Evolutionary conservation across 2,329 filamentous ascomycete genomes (phyloP).

Genomic region (Stachybotrys elegans): DNA sequence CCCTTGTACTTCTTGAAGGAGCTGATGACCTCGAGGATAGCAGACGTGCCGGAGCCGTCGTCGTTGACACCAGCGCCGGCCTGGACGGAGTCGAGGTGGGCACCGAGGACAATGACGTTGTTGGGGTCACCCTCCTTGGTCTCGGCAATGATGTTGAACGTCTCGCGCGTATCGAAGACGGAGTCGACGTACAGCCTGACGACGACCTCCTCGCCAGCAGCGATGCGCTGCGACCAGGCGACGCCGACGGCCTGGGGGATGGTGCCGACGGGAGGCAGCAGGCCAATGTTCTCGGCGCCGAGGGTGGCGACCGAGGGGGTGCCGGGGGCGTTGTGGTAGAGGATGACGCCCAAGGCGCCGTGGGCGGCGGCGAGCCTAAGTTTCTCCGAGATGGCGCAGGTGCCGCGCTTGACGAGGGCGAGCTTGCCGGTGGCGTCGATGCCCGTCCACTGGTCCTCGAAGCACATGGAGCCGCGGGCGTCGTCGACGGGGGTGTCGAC

Average conservation of each 20-base stretch:
- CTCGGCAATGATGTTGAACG: slow-evolving; percentile 35
- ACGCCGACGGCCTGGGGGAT: slow-evolving; percentile 24
- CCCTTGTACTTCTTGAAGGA: slow-evolving; percentile 28
- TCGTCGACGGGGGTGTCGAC: slow-evolving; percentile 31
- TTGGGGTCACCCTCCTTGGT: slow-evolving; percentile 32
- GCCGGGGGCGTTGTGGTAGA: slow-evolving; percentile 56
- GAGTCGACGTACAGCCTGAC: slow-evolving; percentile 28
- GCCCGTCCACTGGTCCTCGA: slow-evolving; percentile 34
- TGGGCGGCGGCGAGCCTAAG: slow-evolving; percentile 33
- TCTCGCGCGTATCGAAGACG: slow-evolving; percentile 23
- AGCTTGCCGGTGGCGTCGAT: slow-evolving; percentile 37
- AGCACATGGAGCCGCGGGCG: slow-evolving; percentile 30
- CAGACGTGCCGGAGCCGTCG: slow-evolving; percentile 30
- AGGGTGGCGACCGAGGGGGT: slow-evolving; percentile 54
- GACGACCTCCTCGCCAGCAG: slow-evolving; percentile 20
- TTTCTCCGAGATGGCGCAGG: slow-evolving; percentile 36
- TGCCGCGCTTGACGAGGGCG: slow-evolving; percentile 38
- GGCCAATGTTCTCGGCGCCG: slow-evolving; percentile 28
- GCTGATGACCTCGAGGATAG: slow-evolving; percentile 28
- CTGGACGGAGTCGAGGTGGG: slow-evolving; percentile 33
- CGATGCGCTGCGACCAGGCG: slow-evolving; percentile 25
- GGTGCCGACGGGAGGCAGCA: slow-evolving; percentile 26
- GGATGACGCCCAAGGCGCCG: slow-evolving; percentile 40
- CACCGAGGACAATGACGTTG: slow-evolving; percentile 34
- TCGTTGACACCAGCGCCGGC: slow-evolving; percentile 34